Conservation (phyloP, 768 basidiomycete species). For the Rhizopogon salebrosus region DNA sequence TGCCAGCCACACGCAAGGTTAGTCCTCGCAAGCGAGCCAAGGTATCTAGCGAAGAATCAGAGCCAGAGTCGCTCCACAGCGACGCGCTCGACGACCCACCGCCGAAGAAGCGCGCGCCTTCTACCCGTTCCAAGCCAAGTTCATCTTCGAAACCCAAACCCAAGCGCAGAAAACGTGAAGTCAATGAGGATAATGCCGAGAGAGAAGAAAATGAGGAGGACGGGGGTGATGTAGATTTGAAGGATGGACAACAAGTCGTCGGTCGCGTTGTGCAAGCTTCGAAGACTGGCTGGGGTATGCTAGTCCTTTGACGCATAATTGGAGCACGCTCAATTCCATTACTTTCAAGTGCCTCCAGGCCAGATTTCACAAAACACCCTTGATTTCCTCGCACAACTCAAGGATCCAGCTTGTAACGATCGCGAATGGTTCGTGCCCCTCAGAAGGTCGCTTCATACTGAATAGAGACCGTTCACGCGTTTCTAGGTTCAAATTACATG, state of each 20-base stretch:
- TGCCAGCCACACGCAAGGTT: background rate
- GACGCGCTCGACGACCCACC: constrained; percentile 38
- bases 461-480: no score
- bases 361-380: constrained; percentile 84
- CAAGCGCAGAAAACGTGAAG: constrained; percentile 8
- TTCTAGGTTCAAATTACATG: constrained; percentile 79
- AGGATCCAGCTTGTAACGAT: constrained; percentile 77
- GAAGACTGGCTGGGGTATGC: constrained; percentile 71
- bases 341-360: constrained; percentile 65
- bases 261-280: constrained; percentile 80
- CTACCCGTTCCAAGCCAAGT: constrained; percentile 12
- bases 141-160: constrained; percentile 24
- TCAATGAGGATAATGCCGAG: background rate
- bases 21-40: background rate
- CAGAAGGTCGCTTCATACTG: background rate
- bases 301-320: constrained; percentile 1
- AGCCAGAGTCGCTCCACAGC: constrained; percentile 29
- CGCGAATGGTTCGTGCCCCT: constrained; percentile 59
- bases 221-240: constrained; percentile 40
- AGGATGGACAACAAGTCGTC: constrained; percentile 65
- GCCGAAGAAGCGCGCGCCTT: constrained; percentile 16
- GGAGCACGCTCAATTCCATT: background rate
- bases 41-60: constrained; percentile 6
- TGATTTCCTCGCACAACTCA: constrained; percentile 66
- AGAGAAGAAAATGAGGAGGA: constrained; percentile 20